These are phyloP conservation scores for Torrubiella hemipterigena DNA, from an alignment of 2,329 filamentous ascomycete genomes.

Conservation along the genomic window DNA sequence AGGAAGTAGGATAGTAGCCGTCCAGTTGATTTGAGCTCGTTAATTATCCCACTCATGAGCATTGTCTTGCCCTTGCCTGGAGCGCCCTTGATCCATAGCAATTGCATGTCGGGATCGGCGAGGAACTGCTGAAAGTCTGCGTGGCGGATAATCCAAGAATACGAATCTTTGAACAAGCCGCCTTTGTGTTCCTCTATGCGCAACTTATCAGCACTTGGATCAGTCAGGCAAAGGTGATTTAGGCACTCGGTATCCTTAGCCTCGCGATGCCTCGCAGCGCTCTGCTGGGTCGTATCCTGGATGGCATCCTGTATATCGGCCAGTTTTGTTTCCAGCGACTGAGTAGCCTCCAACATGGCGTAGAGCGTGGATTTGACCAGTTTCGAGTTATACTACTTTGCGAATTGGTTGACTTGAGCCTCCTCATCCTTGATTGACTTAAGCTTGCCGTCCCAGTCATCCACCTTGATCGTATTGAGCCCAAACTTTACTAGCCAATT, in stretches of 20 bases:
- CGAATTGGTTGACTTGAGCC: slow-evolving; percentile 7
- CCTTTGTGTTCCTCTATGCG: background rate
- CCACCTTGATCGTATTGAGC: slow-evolving; percentile 15
- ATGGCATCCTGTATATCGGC: background rate
- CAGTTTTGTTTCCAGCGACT: background rate
- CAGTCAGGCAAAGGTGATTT: background rate
- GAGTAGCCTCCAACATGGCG: background rate
- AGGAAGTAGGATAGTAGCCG: slow-evolving; percentile 23
- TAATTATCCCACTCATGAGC: slow-evolving; percentile 25
- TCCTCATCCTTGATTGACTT: slow-evolving; percentile 17
- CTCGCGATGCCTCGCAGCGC: background rate
- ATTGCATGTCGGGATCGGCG: slow-evolving; percentile 4
- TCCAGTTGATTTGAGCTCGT: slow-evolving; percentile 13
- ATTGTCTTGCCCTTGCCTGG: slow-evolving; percentile 33
- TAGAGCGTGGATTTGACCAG: slow-evolving; percentile 2
- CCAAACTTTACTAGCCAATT: slow-evolving; percentile 15
- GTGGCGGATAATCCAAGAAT: slow-evolving; percentile 19
- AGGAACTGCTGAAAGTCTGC: slow-evolving; percentile 10
- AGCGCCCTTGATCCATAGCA: slow-evolving; percentile 26
- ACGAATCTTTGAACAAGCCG: background rate
- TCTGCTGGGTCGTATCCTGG: background rate
- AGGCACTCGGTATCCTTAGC: background rate
- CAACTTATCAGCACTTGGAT: background rate
- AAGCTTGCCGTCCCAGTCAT: slow-evolving; percentile 22
- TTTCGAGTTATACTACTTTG: slow-evolving; percentile 8